These are phyloP conservation scores for Epichloe gansuensis DNA, from an alignment of 2,329 filamentous ascomycete species.

Conservation along the genomic window DNA sequence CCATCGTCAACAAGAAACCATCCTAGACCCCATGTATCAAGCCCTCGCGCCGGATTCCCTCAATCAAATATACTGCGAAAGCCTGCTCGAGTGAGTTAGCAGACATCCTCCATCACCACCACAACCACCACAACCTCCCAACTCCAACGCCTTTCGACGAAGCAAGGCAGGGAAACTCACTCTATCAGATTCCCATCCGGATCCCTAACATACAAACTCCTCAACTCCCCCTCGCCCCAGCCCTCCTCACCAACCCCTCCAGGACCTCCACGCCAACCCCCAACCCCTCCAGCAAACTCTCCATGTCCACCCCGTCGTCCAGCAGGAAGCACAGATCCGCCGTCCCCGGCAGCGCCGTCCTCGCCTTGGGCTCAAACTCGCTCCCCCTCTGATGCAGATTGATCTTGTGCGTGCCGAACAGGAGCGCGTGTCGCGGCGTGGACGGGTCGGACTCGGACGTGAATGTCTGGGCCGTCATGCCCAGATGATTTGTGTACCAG, in stretches of 20 bases:
- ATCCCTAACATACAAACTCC: constrained; percentile 48
- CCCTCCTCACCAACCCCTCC: constrained; percentile 41
- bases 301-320: constrained; percentile 30
- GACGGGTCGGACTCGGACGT: constrained; percentile 25
- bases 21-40: too few relatives aligned
- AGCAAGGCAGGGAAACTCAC: constrained; percentile 25
- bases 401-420: constrained; percentile 48
- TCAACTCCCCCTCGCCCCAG: constrained; percentile 41
- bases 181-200: constrained; percentile 51
- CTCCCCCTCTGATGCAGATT: constrained; percentile 46
- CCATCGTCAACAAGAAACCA: not conserved
- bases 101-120: not conserved
- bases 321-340: constrained; percentile 50
- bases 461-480: constrained; percentile 45
- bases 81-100: not conserved
- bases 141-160: not conserved
- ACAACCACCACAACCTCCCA: too few relatives aligned
- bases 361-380: constrained; percentile 49
- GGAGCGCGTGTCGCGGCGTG: constrained; percentile 34
- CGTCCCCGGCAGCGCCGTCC: constrained; percentile 39
- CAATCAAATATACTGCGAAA: not conserved
- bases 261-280: constrained; percentile 33
- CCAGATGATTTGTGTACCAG: constrained; percentile 44
- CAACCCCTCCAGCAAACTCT: constrained; percentile 30
- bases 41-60: too few relatives aligned